Base-by-base conservation (phyloP, 768 basidiomycete genomes). In the Xerocomus brunneocitrinus region DNA sequence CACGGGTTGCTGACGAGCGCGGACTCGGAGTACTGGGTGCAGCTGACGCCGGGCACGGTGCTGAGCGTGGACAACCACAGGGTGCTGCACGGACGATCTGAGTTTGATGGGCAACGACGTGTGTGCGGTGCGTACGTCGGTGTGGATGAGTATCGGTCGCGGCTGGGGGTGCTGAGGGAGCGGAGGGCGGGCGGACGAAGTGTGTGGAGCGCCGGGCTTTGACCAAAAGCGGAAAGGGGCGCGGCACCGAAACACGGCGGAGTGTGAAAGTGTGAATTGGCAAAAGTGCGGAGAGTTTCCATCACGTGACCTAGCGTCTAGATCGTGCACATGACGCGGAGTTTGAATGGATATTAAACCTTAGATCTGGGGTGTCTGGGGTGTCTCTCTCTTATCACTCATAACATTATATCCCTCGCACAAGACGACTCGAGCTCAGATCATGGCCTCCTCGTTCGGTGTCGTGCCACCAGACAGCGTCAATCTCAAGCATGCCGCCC, bases 71-170 rank as follows among this genome's bases (percentile, higher is more conserved):
- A 98, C 69, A 98, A 98, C 66, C 89, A 95, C 70, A 82, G 95
- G 22, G 91, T 98, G 12, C 74, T 98, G 46, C 95, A 98, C 60
- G 95, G 95, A 12, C 85, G 95, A n/a, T 91, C 93, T 0, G 81
- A 85, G 1, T 98, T 97, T 65, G 78, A 81, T 12, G 95, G 95
- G 10, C 82, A 82, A 67, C 82, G 95, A 3, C 80, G 90, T 1
- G 91, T 99, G 84, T 98, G 95, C 63, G 95, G 95, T 3, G 97
- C 95, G 0, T 99, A 99, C 67, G 81, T 98, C 53, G 90, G 91
- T 0, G 75, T 81, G 12, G 95, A 99, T 67, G 97, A 99, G 66
- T 98, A 86, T 67, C 78, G 79, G 36, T 94, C 92, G 0, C 85
- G 85, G 59, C 73, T 95, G 10, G 76, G 79, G 2, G 85, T 88